Conservation (phyloP, 768 basidiomycete genomes). For the Podaxis mareebaensis region DNA sequence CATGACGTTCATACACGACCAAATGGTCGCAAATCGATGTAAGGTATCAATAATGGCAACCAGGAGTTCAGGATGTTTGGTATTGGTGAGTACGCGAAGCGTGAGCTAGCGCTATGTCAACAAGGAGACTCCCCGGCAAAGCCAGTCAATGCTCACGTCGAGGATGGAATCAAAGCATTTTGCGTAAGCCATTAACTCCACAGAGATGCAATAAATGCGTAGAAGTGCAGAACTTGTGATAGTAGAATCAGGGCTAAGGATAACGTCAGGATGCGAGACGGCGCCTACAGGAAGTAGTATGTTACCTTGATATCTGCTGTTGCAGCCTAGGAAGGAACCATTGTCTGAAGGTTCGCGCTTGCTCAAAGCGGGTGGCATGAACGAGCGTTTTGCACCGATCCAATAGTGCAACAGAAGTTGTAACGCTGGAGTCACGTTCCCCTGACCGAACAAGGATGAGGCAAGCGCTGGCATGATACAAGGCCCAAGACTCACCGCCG, state of each 20-base stretch:
- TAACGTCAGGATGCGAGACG: not conserved
- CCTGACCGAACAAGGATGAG: not conserved
- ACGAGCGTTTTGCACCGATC: constrained; percentile 47
- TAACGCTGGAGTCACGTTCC: constrained; percentile 7
- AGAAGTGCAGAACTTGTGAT: constrained; percentile 39
- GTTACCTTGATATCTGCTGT: constrained; percentile 53
- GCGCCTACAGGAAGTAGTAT: not conserved
- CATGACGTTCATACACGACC: constrained; percentile 74
- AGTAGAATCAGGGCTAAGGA: constrained; percentile 24
- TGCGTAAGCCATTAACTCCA: constrained; percentile 60
- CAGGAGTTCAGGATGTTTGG: constrained; percentile 52
- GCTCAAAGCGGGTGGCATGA: constrained; percentile 68
- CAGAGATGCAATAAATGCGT: constrained; percentile 55
- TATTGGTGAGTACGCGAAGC: constrained; percentile 52
- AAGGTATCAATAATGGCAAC: constrained; percentile 68
- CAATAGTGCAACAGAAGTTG: constrained; percentile 40
- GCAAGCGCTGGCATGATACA: not conserved
- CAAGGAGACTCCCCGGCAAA: constrained; percentile 5
- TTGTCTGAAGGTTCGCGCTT: constrained; percentile 65
- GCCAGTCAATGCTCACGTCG: constrained; percentile 48
- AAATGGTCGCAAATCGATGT: constrained; percentile 70
- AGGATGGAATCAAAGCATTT: constrained; percentile 70
- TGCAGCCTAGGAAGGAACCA: constrained; percentile 77
- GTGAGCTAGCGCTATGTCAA: constrained; percentile 41
- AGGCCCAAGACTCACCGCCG: constrained; percentile 40